Conservation (phyloP, 495 filamentous ascomycete species). For the Parmelia sp. region DNA sequence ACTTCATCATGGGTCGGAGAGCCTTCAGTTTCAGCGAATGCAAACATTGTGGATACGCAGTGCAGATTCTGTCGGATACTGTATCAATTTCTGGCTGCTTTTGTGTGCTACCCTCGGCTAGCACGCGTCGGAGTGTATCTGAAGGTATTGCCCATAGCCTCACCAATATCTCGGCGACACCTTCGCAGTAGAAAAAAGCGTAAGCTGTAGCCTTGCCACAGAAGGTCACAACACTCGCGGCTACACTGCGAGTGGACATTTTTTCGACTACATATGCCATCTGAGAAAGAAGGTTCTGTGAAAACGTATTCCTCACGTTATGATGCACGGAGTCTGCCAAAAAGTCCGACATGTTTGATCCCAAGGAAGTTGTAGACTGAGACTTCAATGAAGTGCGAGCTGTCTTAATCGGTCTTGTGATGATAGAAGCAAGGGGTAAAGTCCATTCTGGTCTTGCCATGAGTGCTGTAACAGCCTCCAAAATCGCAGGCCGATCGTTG, state of each 20-base stretch:
- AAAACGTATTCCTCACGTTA: constrained; percentile 88
- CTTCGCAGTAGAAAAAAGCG: constrained; percentile 92
- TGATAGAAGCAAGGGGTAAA: constrained; percentile 58
- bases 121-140: constrained; percentile 60
- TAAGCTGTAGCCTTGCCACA: constrained; percentile 92
- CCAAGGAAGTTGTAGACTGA: constrained; percentile 49
- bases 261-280: constrained; percentile 87
- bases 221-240: constrained; percentile 86
- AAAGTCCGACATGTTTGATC: constrained; percentile 63
- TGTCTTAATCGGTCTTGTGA: constrained; percentile 47
- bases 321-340: constrained; percentile 85
- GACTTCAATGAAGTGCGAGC: constrained; percentile 40
- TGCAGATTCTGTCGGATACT: constrained; percentile 51
- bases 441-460: constrained; percentile 95
- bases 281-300: constrained; percentile 77
- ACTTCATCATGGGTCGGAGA: constrained; percentile 51
- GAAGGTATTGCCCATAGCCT: constrained; percentile 71
- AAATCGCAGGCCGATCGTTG: constrained; percentile 70
- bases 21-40: constrained; percentile 68
- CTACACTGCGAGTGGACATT: constrained; percentile 82
- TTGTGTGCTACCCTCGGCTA: constrained; percentile 55
- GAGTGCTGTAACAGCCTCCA: constrained; percentile 75
- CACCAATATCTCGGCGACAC: constrained; percentile 78
- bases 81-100: constrained; percentile 35
- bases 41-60: constrained; percentile 66